A percentile compares a stretch with the other conserved stretches of the same genome.
phyloP scores from a whole-genome alignment of 352 stramenopile species.

The Pythium apleroticum region DNA sequence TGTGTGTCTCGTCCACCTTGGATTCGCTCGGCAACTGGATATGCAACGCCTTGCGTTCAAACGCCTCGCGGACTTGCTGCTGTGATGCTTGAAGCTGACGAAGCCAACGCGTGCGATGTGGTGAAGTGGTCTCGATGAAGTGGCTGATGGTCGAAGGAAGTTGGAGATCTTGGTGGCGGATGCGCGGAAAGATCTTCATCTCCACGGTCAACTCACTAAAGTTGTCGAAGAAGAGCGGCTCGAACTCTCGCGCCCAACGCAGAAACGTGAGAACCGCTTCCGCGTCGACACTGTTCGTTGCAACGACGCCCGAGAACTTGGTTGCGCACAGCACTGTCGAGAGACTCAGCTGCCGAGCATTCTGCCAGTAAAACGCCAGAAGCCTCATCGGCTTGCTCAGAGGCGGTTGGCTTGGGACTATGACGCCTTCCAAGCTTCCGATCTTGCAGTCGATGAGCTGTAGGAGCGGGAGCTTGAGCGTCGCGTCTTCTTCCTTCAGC shows the following conservation, averaged over 20 bases:
- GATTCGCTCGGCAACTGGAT: neutral
- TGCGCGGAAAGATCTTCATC: conserved; percentile 30
- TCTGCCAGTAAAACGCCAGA: conserved; percentile 43
- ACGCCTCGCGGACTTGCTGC: neutral
- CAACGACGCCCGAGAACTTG: conserved; percentile 37
- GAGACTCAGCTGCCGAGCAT: conserved; percentile 33
- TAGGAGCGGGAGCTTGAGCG: conserved; percentile 34
- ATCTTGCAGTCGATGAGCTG: conserved; percentile 24
- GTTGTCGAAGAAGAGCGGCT: conserved; percentile 45
- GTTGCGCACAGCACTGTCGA: conserved; percentile 42
- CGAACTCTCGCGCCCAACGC: conserved; percentile 40
- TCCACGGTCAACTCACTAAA: conserved; percentile 32
- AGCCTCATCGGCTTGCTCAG: conserved; percentile 27
- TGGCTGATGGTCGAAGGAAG: neutral
- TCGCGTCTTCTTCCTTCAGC: conserved; percentile 29
- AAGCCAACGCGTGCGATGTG: neutral
- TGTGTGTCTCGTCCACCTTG: neutral
- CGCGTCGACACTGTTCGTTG: neutral
- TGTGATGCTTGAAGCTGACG: conserved; percentile 2
- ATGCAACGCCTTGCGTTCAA: neutral
- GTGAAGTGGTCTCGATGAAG: neutral
- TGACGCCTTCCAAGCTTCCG: neutral
- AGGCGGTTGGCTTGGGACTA: neutral
- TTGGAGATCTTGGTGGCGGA: conserved; percentile 32
- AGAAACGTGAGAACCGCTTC: conserved; percentile 36